Evolutionary conservation across 2,329 filamentous ascomycete genomes (phyloP), one percentile per base, ranked within the genome.

Genomic region (Dryadomyces sulphureus): DNA sequence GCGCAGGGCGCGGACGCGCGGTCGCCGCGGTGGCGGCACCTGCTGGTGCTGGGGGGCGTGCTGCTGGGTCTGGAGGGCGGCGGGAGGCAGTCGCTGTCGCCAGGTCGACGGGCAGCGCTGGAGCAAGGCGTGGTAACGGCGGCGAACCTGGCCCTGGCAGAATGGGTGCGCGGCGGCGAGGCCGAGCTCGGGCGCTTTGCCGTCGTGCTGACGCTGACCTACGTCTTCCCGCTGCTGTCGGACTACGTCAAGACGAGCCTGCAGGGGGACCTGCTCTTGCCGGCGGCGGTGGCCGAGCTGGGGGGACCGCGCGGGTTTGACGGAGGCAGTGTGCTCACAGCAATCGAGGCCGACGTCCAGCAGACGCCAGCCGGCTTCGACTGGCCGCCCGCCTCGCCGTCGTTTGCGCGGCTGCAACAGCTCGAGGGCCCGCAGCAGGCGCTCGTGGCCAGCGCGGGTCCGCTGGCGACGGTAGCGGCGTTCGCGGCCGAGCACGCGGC

Each of bases 41-140:
- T 88, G 25, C 67, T 94, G n/a, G 73, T 89, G 5, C 72, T 94
- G 8, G 79, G 80, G 0, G 89, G 87, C 3, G 66, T 94, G 20
- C 63, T 94, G 48, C 73, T 90, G 57, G 87, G 85, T 8, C 81
- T 89, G 57, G 81, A 84, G 53, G 68, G 72, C 16, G 70, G 75
- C 49, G 73, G 79, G 36, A 65, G 77, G 40, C 71, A 73, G 48
- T 74, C 76, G n/a, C 61, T 88, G n/a, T 75, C 80, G 5, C 63
- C 68, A 27, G 62, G 70, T 43, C 69, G 90, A 59, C 72, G 80
- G 40, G 72, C 67, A 30, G 85, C 76, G 38, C 66, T 94, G 0
- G 83, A 90, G 57, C 68, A 71, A 17, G 84, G 84, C 2, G 72
- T 94, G 30, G 79, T 86, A 8, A 78, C 73, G 27, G 85, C 87